Conservation (phyloP, 768 basidiomycete genomes). For the Mycena capillaripes region DNA sequence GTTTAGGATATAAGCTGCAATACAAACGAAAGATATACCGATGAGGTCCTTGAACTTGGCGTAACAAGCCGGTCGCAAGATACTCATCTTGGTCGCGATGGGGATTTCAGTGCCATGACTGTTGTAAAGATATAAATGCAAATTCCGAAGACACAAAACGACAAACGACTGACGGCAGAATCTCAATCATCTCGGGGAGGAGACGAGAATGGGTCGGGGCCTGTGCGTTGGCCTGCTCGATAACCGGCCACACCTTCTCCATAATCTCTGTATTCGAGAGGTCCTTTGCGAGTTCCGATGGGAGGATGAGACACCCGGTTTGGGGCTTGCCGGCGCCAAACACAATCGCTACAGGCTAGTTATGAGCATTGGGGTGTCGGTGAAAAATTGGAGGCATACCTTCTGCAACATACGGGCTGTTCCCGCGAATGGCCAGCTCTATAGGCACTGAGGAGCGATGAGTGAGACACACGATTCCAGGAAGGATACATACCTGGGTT, state of each 20-base stretch:
- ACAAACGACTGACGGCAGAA: slow-evolving; percentile 54
- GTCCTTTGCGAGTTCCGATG: slow-evolving; percentile 53
- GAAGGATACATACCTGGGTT: slow-evolving; percentile 53
- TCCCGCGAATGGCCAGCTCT: slow-evolving; percentile 64
- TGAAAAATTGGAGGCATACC: slow-evolving; percentile 19
- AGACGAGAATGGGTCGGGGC: slow-evolving; percentile 69
- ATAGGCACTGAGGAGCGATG: slow-evolving; percentile 53
- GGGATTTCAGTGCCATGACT: slow-evolving; percentile 61
- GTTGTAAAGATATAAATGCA: not conserved
- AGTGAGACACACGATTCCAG: not conserved
- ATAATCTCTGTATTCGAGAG: slow-evolving; percentile 42
- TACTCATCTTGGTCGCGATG: slow-evolving; percentile 64
- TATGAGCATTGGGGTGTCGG: not conserved
- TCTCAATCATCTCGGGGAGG: slow-evolving; percentile 62
- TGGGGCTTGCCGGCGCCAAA: slow-evolving; percentile 66
- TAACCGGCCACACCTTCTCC: slow-evolving; percentile 56
- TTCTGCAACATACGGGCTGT: slow-evolving; percentile 61
- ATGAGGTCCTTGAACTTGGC: slow-evolving; percentile 63
- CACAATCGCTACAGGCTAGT: slow-evolving; percentile 54
- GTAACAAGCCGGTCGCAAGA: slow-evolving; percentile 65
- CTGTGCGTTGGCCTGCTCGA: slow-evolving; percentile 64
- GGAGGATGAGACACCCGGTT: slow-evolving; percentile 65
- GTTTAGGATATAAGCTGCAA: not conserved
- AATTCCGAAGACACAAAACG: not conserved
- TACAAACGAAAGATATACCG: slow-evolving; percentile 34